Conservation (phyloP, 1,284 basidiomycete genomes). For the Naganishia albida region DNA sequence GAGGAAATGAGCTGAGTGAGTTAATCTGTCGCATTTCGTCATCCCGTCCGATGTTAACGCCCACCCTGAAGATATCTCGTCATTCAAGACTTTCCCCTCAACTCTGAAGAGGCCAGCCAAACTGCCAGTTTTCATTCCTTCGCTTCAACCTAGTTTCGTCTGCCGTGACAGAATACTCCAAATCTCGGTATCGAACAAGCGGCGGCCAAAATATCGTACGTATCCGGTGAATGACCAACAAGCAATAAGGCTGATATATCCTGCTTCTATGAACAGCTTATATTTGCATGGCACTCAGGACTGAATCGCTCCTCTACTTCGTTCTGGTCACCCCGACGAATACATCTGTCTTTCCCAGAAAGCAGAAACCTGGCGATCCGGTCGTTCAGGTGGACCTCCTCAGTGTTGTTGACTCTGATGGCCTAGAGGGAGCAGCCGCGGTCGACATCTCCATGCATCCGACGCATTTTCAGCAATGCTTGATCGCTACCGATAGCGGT, state of each 20-base stretch:
- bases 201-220: constrained; percentile 10
- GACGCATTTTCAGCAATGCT: constrained; percentile 22
- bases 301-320: constrained; percentile 17
- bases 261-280: background rate
- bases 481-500: constrained; percentile 24
- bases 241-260: background rate
- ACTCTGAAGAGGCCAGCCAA: background rate
- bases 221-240: background rate
- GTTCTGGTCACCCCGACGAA: constrained; percentile 8
- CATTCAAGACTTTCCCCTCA: constrained; percentile 7
- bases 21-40: background rate
- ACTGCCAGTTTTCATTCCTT: constrained; percentile 8
- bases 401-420: constrained; percentile 1
- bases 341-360: background rate
- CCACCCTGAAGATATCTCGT: constrained; percentile 8
- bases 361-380: background rate
- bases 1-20: constrained; percentile 28
- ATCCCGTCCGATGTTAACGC: background rate
- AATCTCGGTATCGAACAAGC: constrained; percentile 25
- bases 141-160: background rate
- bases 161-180: constrained; percentile 21
- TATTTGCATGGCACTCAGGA: constrained; percentile 16
- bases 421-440: constrained; percentile 3
- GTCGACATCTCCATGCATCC: constrained; percentile 32
- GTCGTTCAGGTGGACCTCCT: constrained; percentile 19